Evolutionary conservation across 1,284 basidiomycete genomes (phyloP).

Genomic region (Peniophora sp.): DNA sequence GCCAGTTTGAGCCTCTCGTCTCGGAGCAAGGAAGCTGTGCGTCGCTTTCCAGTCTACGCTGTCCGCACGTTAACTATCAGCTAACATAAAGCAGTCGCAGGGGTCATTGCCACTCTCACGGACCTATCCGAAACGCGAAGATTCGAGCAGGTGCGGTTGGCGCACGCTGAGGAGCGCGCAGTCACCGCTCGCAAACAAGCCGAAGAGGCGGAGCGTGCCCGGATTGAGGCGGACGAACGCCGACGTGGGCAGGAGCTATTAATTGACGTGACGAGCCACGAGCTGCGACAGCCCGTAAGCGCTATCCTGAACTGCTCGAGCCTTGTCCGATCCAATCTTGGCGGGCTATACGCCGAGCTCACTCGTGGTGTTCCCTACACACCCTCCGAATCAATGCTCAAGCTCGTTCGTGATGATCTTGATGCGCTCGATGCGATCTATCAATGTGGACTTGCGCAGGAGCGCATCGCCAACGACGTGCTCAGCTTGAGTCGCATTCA

Average conservation of each 20-base stretch:
- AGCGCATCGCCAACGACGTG: constrained; percentile 1
- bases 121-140: background rate
- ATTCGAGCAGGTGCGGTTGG: background rate
- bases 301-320: constrained; percentile 2
- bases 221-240: background rate
- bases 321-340: constrained; percentile 1
- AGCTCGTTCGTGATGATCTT: background rate
- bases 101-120: background rate
- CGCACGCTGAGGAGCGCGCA: background rate
- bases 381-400: background rate
- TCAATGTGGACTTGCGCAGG: background rate
- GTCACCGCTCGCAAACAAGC: background rate
- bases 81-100: background rate
- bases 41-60: background rate
- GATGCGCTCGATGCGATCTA: background rate
- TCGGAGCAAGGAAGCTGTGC: background rate
- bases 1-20: background rate
- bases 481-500: background rate
- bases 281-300: constrained; percentile 1
- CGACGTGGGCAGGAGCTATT: background rate
- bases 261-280: constrained; percentile 1
- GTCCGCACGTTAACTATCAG: background rate
- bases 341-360: background rate
- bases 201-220: background rate
- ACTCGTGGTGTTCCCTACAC: background rate